Evolutionary conservation across 31 red algal genomes (phyloP).

Genomic region (Asparagopsis taxiformis): DNA sequence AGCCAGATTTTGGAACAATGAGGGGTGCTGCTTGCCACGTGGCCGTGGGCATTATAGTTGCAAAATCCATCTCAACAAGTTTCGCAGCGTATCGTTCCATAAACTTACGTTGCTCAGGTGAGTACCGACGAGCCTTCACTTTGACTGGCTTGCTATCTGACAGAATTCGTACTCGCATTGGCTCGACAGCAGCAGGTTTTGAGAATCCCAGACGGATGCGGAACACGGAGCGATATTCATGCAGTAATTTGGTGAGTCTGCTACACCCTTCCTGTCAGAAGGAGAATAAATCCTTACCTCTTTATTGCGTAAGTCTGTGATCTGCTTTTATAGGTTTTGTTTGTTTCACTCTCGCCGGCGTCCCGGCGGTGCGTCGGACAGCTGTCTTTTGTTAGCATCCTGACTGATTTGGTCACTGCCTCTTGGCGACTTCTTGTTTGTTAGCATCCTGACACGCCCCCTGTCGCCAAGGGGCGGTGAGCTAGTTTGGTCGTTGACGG

Average conservation of each 20-base stretch:
- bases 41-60: not conserved
- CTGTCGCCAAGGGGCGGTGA: no score
- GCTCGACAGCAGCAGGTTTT: slow-evolving; percentile 4
- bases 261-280: not conserved
- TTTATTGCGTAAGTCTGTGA: no score
- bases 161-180: slow-evolving; percentile 6
- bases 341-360: no score
- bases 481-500: no score
- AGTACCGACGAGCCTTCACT: not conserved
- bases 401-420: no score
- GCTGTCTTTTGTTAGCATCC: no score
- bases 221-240: not conserved
- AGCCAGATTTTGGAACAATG: not conserved
- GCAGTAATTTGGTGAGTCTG: not conserved
- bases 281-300: no score
- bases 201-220: not conserved
- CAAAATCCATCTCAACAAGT: slow-evolving; percentile 15
- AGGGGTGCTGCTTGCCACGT: slow-evolving; percentile 3
- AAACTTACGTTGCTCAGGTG: slow-evolving; percentile 1
- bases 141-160: not conserved
- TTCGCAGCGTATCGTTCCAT: slow-evolving; percentile 11
- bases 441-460: no score
- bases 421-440: no score
- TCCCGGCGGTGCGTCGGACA: no score
- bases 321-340: no score